Base-by-base conservation (phyloP, 257 asterid species). In the Asclepias syriaca region DNA sequence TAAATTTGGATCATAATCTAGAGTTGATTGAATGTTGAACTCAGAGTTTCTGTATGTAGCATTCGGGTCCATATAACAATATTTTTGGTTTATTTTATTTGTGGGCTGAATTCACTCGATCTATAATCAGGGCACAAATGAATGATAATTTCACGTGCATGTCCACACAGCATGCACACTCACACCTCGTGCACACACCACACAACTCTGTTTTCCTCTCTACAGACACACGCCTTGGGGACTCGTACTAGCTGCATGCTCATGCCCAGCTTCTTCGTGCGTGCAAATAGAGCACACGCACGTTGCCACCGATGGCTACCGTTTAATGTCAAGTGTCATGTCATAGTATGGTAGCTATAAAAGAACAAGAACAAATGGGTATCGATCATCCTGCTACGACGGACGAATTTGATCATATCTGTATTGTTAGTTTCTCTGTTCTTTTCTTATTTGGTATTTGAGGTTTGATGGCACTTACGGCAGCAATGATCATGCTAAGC, bases 401-500 rank as follows among this genome's bases (percentile, higher is more conserved):
- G 27, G 0, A 3, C 19, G 3, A 8, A 3, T 13, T 13, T 13
- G 9, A 5, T 27, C n/a, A 50, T 16, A 0, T 53, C 22, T 53
- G 24, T 18, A 9, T 16, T 4, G 55, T 50, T 50, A 19, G 19
- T 14, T 50, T 15, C 1, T 49, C 13, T 49, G 3, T 48, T 48
- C n/a, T 51, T 29, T 14, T 29, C 8, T 7, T 13, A 40, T 11
- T 59, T 13, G 27, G 40, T 27, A 24, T 14, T 66, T 15, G 60
- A 37, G 66, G 19, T 29, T 39, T 54, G 43, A 84, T 84, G 88
- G 82, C 89, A 65, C 89, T 84, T 15, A 85, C 84, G 50, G 86
- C 89, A 66, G 84, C 87, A 54, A 83, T 85, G 87, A 74, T 83
- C 70, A 77, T 83, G 61, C 69, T 85, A 66, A 34, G 79, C 71